phyloP scores from a whole-genome alignment of 1,284 basidiomycete genomes.

The Marasmius tenuissimus region DNA sequence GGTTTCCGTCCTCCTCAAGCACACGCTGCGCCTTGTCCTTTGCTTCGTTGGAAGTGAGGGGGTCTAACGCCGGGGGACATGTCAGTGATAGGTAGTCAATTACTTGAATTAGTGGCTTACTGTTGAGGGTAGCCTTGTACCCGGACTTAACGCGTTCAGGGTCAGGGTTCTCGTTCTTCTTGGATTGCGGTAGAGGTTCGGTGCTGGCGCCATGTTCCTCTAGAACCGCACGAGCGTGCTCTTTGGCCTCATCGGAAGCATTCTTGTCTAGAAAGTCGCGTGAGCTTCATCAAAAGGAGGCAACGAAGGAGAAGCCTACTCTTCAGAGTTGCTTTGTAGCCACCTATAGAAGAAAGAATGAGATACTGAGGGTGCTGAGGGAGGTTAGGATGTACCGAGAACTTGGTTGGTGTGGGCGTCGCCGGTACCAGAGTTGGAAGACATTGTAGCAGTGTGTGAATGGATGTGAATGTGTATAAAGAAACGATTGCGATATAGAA shows the following conservation, averaged over 20 bases:
- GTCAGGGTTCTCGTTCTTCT: neutral
- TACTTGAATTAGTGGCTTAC: neutral
- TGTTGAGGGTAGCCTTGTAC: neutral
- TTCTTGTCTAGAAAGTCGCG: neutral
- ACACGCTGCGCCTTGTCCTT: neutral
- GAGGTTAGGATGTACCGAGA: neutral
- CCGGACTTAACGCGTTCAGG: neutral
- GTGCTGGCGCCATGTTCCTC: neutral
- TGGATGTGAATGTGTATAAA: neutral
- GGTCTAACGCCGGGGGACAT: neutral
- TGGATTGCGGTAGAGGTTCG: constrained; percentile 5
- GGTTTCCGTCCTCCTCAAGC: neutral
- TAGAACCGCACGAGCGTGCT: neutral
- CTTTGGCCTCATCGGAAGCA: neutral
- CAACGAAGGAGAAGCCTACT: neutral
- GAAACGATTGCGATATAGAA: neutral
- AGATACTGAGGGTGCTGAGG: neutral
- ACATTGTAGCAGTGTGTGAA: neutral
- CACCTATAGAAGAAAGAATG: neutral
- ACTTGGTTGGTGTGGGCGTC: constrained; percentile 1
- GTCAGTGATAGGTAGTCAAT: neutral
- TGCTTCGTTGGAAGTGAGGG: neutral
- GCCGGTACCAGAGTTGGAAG: neutral
- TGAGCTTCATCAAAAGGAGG: too few relatives aligned
- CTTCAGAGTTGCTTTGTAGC: neutral